Conservation (phyloP, 176 grass and related monocot species). For the Oryza brachyantha region DNA sequence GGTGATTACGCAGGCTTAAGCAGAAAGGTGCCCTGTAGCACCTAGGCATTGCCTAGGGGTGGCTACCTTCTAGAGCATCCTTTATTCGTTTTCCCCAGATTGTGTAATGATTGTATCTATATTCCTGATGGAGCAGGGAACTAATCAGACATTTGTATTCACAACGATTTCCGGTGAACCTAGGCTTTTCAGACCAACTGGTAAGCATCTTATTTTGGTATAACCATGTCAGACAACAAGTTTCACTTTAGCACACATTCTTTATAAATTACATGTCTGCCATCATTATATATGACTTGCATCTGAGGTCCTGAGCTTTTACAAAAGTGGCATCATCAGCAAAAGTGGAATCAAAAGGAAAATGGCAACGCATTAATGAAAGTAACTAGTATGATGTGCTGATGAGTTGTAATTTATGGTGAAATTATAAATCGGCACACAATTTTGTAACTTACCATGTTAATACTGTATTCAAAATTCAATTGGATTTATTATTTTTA, state of each 20-base stretch:
- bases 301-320: not conserved
- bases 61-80: not conserved
- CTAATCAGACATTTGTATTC: constrained; percentile 83
- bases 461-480: not conserved
- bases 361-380: too few species aligned
- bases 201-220: constrained; percentile 28
- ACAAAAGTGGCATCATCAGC: too few species aligned
- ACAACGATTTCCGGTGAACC: constrained; percentile 73
- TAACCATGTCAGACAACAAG: not conserved
- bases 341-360: too few species aligned
- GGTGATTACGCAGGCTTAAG: too few species aligned
- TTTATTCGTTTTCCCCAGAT: not conserved
- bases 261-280: not conserved
- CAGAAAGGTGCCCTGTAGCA: too few species aligned
- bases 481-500: not conserved
- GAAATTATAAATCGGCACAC: not conserved
- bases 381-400: not conserved
- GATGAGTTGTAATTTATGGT: not conserved
- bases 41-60: too few species aligned
- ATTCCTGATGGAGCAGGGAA: constrained; percentile 56
- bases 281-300: not conserved
- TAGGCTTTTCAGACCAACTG: constrained; percentile 77
- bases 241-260: not conserved
- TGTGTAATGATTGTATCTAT: not conserved
- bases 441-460: not conserved